These are phyloP conservation scores for Neofusicoccum laricinum DNA, from an alignment of 2,329 filamentous ascomycete species.

Conservation along the genomic window DNA sequence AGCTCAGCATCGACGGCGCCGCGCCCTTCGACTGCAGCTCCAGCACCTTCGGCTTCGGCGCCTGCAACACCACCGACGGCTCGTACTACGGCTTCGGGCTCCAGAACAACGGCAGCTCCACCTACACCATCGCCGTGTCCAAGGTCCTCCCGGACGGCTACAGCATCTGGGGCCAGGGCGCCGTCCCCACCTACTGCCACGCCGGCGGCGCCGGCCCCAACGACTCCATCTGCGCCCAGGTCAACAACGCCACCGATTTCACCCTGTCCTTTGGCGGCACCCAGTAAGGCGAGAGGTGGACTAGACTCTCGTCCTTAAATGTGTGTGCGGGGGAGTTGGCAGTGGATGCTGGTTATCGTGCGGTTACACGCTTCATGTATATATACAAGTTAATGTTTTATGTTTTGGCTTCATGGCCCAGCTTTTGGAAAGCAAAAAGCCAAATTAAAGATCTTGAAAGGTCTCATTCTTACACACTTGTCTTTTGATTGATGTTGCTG, in stretches of 20 bases:
- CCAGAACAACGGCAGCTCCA: not conserved
- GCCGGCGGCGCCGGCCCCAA: constrained; percentile 3
- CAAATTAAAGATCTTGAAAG: no score
- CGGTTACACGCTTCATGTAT: no score
- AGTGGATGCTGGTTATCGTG: no score
- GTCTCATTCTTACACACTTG: no score
- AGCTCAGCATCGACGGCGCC: constrained; percentile 2
- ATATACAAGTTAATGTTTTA: no score
- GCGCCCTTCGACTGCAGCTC: constrained; percentile 1
- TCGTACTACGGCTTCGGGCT: constrained; percentile 9
- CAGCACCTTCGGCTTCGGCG: not conserved
- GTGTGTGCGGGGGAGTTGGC: no score
- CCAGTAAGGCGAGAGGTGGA: no score
- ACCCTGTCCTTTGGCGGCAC: not conserved
- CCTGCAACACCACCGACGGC: not conserved
- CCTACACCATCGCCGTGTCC: constrained; percentile 9
- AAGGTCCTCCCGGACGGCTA: not conserved
- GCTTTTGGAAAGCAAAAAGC: no score
- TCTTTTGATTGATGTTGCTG: no score
- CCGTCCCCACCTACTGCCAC: constrained; percentile 7
- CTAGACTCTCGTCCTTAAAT: no score
- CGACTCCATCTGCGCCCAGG: constrained; percentile 12
- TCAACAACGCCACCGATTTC: not conserved
- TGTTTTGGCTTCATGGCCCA: no score
- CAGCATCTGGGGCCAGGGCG: constrained; percentile 3